Evolutionary conservation across 305 asterid genomes (phyloP).

Genomic region (Lippia alba): DNA sequence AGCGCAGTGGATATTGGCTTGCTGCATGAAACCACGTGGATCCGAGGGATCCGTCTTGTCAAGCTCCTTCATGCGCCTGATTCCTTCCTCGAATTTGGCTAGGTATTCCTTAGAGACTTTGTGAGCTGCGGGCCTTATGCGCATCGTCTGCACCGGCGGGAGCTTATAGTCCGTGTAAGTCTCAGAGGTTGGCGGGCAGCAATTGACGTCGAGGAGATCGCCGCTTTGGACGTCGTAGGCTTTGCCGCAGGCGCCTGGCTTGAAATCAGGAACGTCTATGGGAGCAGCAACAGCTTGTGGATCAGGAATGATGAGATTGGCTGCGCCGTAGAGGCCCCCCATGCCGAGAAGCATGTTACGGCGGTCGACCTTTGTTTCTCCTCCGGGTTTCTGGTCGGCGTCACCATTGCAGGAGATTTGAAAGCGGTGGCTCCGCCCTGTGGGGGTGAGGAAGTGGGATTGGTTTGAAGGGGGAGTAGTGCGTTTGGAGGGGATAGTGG

Average conservation of each 20-base stretch:
- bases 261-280: constrained; percentile 43
- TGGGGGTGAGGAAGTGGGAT: constrained; percentile 23
- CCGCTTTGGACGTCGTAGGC: not conserved
- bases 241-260: not conserved
- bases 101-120: constrained; percentile 34
- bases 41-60: constrained; percentile 43
- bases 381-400: not conserved
- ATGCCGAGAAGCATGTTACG: constrained; percentile 57
- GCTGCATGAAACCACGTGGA: constrained; percentile 57
- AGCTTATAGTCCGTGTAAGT: constrained; percentile 36
- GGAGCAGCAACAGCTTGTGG: constrained; percentile 32
- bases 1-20: constrained; percentile 61
- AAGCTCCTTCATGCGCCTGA: constrained; percentile 46
- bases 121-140: constrained; percentile 46
- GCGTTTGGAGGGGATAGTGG: no score
- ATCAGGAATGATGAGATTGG: constrained; percentile 31
- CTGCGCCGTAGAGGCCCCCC: constrained; percentile 58
- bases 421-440: constrained; percentile 32
- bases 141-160: constrained; percentile 30
- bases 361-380: constrained; percentile 42
- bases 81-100: constrained; percentile 46
- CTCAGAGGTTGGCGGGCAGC: constrained; percentile 45
- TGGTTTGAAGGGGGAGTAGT: constrained; percentile 29
- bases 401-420: constrained; percentile 36
- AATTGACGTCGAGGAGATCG: constrained; percentile 38